Evolutionary conservation across 2,329 filamentous ascomycete species (phyloP).

Genomic region (Immersiporthe knoxdaviesiana): DNA sequence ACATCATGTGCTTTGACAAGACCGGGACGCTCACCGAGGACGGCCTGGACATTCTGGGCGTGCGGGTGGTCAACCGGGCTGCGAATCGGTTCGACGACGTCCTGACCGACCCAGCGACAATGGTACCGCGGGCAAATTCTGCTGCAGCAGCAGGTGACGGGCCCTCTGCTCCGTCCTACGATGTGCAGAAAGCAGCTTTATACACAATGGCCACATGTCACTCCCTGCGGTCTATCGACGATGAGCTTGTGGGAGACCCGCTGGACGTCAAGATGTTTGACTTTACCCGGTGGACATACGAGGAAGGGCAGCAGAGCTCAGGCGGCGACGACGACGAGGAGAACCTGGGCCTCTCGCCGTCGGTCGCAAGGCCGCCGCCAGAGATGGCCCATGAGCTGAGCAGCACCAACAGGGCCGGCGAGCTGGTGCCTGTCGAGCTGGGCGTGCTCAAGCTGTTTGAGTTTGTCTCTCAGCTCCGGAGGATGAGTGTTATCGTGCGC

Average conservation of each 20-base stretch:
- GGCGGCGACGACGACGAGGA: slow-evolving; percentile 73
- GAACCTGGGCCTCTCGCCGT: slow-evolving; percentile 77
- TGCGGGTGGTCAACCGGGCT: slow-evolving; percentile 73
- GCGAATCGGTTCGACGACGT: slow-evolving; percentile 73
- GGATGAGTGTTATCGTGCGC: slow-evolving; percentile 90
- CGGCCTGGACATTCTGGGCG: slow-evolving; percentile 88
- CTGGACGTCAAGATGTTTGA: slow-evolving; percentile 98
- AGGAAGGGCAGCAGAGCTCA: slow-evolving; percentile 77
- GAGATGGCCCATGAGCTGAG: slow-evolving; percentile 54
- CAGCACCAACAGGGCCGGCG: slow-evolving; percentile 46
- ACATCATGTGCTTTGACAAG: slow-evolving; percentile 98
- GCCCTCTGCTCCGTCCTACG: slow-evolving; percentile 36
- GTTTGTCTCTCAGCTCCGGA: slow-evolving; percentile 88
- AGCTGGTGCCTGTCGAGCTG: slow-evolving; percentile 69
- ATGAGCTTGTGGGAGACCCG: slow-evolving; percentile 88
- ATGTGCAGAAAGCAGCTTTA: slow-evolving; percentile 63
- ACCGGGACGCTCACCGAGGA: slow-evolving; percentile 98
- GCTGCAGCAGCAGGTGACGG: slow-evolving; percentile 27
- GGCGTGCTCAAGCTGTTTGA: slow-evolving; percentile 92
- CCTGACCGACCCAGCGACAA: slow-evolving; percentile 64
- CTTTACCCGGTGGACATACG: slow-evolving; percentile 89
- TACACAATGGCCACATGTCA: slow-evolving; percentile 98
- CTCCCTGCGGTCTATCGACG: slow-evolving; percentile 83
- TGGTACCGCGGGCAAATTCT: slow-evolving; percentile 52
- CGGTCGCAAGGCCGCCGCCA: slow-evolving; percentile 80